phyloP scores from a whole-genome alignment of 768 basidiomycete species.

The Krasilnikovozyma curviuscula region DNA sequence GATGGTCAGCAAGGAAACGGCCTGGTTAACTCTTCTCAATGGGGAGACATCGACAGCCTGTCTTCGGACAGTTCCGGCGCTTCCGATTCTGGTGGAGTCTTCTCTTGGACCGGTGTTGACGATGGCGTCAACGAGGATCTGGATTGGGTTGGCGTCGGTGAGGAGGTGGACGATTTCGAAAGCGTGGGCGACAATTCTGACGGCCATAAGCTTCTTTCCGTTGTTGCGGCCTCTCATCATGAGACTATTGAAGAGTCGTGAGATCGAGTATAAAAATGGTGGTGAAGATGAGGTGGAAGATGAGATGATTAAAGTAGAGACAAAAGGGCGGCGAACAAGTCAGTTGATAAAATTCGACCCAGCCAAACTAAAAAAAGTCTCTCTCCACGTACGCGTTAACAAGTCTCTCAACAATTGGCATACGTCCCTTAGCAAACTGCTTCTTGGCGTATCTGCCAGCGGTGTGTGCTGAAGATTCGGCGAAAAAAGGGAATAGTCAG shows the following conservation, averaged over 20 bases:
- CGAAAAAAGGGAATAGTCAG: neutral
- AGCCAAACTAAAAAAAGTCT: too few species aligned
- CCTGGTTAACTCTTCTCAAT: constrained; percentile 92
- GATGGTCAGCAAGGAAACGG: constrained; percentile 79
- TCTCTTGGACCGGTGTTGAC: constrained; percentile 99
- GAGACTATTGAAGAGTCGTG: constrained; percentile 35
- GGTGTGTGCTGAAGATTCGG: constrained; percentile 47
- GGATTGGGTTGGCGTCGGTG: constrained; percentile 99
- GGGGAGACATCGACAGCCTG: constrained; percentile 99
- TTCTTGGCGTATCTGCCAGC: constrained; percentile 98
- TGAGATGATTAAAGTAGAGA: too few species aligned
- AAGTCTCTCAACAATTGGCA: constrained; percentile 98
- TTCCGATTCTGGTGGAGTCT: constrained; percentile 98
- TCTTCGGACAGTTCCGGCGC: constrained; percentile 97
- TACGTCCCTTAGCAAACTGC: constrained; percentile 99
- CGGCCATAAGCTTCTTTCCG: constrained; percentile 96
- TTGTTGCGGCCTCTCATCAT: constrained; percentile 99
- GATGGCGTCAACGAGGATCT: constrained; percentile 58
- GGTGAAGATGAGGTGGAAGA: too few species aligned
- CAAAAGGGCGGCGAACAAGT: too few species aligned
- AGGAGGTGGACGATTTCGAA: constrained; percentile 99
- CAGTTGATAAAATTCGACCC: too few species aligned
- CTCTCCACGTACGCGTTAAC: constrained; percentile 87
- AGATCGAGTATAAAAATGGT: too few species aligned
- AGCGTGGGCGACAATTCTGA: constrained; percentile 97